Percentiles rank a stretch among this genome's conserved stretches.
These are phyloP conservation scores for Myriosclerotinia duriaeana DNA, from an alignment of 2,329 filamentous ascomycete species.

Conservation along the genomic window DNA sequence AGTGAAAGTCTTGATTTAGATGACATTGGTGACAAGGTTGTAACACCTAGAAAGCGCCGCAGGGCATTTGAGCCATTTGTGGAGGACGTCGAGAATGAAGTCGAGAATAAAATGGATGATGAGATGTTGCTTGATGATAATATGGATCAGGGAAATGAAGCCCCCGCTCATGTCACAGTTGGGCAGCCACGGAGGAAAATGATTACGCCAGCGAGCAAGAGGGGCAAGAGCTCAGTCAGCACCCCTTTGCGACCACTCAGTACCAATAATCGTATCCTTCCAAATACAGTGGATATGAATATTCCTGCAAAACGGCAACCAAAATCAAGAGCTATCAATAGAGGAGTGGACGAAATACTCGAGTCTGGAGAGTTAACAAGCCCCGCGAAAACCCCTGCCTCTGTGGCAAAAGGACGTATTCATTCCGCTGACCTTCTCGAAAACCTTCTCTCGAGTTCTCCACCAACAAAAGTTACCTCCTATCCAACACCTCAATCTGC, in stretches of 20 bases:
- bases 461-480: not conserved
- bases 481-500: conserved; percentile 7
- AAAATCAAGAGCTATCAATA: conserved; percentile 23
- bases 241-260: conserved; percentile 35
- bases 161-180: not conserved
- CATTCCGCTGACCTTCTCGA: conserved; percentile 21
- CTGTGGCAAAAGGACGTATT: not conserved
- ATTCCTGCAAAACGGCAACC: conserved; percentile 29
- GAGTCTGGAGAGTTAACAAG: conserved; percentile 34
- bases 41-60: conserved; percentile 40
- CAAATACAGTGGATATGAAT: conserved; percentile 29
- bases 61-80: conserved; percentile 11
- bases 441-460: conserved; percentile 27
- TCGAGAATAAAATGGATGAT: not conserved
- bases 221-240: not conserved
- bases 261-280: conserved; percentile 35
- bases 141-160: conserved; percentile 4
- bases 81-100: not conserved
- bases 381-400: not conserved
- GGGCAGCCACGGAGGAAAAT: conserved; percentile 1
- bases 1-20: conserved; percentile 42
- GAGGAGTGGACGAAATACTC: conserved; percentile 28
- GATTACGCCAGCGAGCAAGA: conserved; percentile 23
- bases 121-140: conserved; percentile 17
- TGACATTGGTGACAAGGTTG: conserved; percentile 41